Evolutionary conservation across 345 rosid genomes (phyloP).

Genomic region (Ailanthus altissimus): DNA sequence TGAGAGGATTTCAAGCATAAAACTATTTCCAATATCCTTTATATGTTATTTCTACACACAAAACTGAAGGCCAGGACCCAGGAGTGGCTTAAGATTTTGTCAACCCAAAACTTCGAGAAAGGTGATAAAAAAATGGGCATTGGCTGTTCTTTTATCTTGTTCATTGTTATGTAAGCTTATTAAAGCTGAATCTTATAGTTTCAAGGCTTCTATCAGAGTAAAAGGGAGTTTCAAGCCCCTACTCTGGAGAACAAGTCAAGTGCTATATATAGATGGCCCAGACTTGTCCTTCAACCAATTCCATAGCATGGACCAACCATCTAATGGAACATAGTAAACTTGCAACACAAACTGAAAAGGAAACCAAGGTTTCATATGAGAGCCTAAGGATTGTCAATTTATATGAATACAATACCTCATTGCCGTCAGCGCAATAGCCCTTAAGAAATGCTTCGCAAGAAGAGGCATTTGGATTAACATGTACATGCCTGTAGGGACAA

Average conservation of each 20-base stretch:
- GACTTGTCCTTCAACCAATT: background rate
- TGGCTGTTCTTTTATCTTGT: too few species aligned
- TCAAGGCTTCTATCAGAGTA: background rate
- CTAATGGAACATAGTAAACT: background rate
- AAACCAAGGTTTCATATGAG: background rate
- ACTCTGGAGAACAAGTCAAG: background rate
- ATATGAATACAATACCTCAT: slow-evolving; percentile 64
- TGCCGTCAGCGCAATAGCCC: slow-evolving; percentile 91
- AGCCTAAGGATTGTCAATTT: background rate
- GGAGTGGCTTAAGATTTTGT: background rate
- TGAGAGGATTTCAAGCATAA: background rate
- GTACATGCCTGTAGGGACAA: slow-evolving; percentile 93
- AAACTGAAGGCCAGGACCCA: background rate
- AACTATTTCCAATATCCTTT: background rate
- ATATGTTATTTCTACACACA: background rate
- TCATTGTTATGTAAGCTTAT: background rate
- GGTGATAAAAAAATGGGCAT: too few species aligned
- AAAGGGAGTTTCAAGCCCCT: background rate
- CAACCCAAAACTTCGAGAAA: background rate
- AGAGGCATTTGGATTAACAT: slow-evolving; percentile 79
- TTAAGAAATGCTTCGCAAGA: slow-evolving; percentile 81
- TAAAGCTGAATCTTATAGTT: background rate
- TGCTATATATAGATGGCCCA: background rate
- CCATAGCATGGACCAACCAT: background rate
- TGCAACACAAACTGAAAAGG: background rate